Base-by-base conservation (phyloP, 2,329 filamentous ascomycete genomes). In the Aspergillus quadricinctus region DNA sequence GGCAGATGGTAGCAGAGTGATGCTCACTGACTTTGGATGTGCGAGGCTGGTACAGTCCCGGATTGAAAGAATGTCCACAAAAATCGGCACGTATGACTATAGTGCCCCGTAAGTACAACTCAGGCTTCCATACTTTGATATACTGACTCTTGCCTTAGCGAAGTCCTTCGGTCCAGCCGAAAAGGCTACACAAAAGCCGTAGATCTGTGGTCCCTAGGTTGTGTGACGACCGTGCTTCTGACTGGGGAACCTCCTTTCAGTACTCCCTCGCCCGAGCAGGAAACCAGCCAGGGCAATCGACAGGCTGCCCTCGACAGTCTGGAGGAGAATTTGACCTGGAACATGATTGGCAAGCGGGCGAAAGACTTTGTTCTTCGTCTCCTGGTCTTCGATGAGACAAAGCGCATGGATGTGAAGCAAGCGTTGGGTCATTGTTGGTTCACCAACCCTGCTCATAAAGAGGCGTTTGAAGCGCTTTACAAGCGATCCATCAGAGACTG, bases 201-300 rank as follows among this genome's bases (percentile, higher is more conserved):
- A 8, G 84, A 87, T 61, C 77, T 87, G 67, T 87, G 83, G 83
- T 83, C 83, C 0, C 64, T 87, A n/a, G 84, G 84, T 5, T 78
- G 77, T 49, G 74, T 86, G 2, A 75, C 81, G 1, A 77, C 75
- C 8, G 73, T 79, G 8, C 66, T 87, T 14, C 71, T 86, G 17
- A 79, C 78, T 0, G 81, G 80, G 14, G 72, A 79, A 9, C 69
- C 73, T 2, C 69, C 82, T 2, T 83, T 83, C 57, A 71, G 66
- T 17, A 69, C 74, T 48, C 67, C 72, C 53, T 48, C 59, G 19
- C 66, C 76, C 40, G 56, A 61, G 14, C 53, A 50, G 56, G 23
- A 71, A 66, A 60, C 52, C 21, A 65, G 54, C 21, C 57, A 62
- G 0, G 66, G 77, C 9, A 71, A 75, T 46, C 66, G 66, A 31